These are phyloP conservation scores for Fusarium sambucinum DNA, from an alignment of 2,329 filamentous ascomycete genomes.

Conservation along the genomic window DNA sequence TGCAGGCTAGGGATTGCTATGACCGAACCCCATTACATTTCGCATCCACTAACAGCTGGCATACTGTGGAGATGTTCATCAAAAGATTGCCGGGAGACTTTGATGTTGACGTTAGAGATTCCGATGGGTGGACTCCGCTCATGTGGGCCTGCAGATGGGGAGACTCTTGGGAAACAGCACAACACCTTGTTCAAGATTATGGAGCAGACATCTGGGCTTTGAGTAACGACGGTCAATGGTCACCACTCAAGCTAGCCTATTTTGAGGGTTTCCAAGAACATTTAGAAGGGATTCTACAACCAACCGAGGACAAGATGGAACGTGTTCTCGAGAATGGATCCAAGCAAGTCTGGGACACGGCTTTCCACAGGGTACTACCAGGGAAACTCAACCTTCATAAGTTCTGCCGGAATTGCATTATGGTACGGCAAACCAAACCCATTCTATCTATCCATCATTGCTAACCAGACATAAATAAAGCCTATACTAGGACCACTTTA, in stretches of 20 bases:
- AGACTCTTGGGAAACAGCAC: background rate
- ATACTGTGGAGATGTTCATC: background rate
- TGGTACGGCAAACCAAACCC: too few species aligned
- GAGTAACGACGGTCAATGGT: constrained; percentile 7
- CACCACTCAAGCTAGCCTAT: background rate
- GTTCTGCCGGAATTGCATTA: too few species aligned
- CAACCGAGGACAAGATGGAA: background rate
- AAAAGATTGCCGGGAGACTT: background rate
- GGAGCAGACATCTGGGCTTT: constrained; percentile 2
- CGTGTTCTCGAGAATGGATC: too few species aligned
- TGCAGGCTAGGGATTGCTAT: background rate
- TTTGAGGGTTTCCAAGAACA: fast-evolving
- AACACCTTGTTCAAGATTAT: background rate
- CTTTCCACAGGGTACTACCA: too few species aligned
- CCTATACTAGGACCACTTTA: too few species aligned
- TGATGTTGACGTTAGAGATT: background rate
- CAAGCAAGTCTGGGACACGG: too few species aligned
- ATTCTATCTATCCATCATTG: too few species aligned
- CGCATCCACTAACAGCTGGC: background rate
- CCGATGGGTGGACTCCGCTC: constrained; percentile 6
- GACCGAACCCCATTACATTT: constrained; percentile 4
- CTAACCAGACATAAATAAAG: too few species aligned
- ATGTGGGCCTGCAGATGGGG: constrained; percentile 8
- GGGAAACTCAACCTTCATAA: too few species aligned
- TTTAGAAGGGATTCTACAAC: background rate